A percentile compares a stretch with the other conserved stretches of the same genome.
Evolutionary conservation across 306 rosid species (phyloP).

Genomic region (Quercus variabilis): DNA sequence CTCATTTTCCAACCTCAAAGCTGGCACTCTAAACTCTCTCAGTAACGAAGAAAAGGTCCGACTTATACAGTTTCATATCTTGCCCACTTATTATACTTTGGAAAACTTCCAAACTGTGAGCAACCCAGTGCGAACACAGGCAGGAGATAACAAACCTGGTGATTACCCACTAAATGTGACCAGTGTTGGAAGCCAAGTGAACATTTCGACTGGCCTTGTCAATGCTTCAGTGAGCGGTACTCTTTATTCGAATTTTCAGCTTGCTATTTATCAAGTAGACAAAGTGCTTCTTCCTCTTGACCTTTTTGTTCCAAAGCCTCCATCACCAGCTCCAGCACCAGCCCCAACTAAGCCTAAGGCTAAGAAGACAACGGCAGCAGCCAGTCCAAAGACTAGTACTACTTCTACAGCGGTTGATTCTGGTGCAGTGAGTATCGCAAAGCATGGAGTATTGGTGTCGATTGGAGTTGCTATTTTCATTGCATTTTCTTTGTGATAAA

Average conservation of each 20-base stretch:
- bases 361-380: background rate
- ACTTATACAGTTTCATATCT: constrained; percentile 57
- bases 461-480: constrained; percentile 21
- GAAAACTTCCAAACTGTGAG: constrained; percentile 64
- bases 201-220: constrained; percentile 62
- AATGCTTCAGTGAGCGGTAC: constrained; percentile 60
- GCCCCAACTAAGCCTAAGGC: constrained; percentile 19
- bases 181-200: constrained; percentile 47
- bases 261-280: constrained; percentile 57
- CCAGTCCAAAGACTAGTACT: background rate
- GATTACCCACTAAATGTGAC: constrained; percentile 65
- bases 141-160: constrained; percentile 42
- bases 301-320: constrained; percentile 45
- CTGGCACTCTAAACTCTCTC: constrained; percentile 63
- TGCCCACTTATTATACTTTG: constrained; percentile 39
- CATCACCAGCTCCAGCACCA: constrained; percentile 43
- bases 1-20: constrained; percentile 56
- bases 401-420: constrained; percentile 25
- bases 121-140: constrained; percentile 69
- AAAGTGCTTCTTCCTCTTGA: constrained; percentile 69
- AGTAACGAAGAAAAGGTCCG: constrained; percentile 50
- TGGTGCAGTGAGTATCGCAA: constrained; percentile 15
- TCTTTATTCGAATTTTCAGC: constrained; percentile 45
- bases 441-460: constrained; percentile 11
- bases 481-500: constrained; percentile 16